These are phyloP conservation scores for Grosmannia clavigera DNA, from an alignment of 2,329 filamentous ascomycete species.

Conservation along the genomic window DNA sequence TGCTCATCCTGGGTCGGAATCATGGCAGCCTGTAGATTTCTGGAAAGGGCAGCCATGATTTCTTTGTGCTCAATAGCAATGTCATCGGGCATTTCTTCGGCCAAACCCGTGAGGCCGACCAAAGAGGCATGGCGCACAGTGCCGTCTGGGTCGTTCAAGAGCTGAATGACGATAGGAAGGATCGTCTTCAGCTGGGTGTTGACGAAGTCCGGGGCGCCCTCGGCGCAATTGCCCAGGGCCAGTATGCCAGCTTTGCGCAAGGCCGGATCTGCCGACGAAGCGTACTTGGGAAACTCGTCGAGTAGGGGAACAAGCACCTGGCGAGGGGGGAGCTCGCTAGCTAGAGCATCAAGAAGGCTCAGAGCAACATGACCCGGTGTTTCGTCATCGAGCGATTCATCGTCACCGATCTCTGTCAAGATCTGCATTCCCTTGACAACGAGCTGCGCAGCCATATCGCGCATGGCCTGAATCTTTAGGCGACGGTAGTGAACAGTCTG, in stretches of 20 bases:
- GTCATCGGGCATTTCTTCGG: constrained; percentile 87
- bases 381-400: constrained; percentile 71
- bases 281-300: constrained; percentile 73
- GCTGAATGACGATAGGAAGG: constrained; percentile 69
- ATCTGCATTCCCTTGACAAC: constrained; percentile 83
- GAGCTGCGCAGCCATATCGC: constrained; percentile 70
- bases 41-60: constrained; percentile 72
- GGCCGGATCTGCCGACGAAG: constrained; percentile 59
- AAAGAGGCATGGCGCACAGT: constrained; percentile 79
- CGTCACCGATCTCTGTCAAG: constrained; percentile 73
- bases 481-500: constrained; percentile 86
- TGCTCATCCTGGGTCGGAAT: constrained; percentile 49
- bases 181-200: constrained; percentile 81
- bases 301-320: constrained; percentile 91
- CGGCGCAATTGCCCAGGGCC: constrained; percentile 83
- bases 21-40: constrained; percentile 77
- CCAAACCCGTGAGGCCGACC: constrained; percentile 76
- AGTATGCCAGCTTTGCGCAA: constrained; percentile 85
- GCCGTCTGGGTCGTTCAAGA: constrained; percentile 73
- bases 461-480: constrained; percentile 87
- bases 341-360: constrained; percentile 76
- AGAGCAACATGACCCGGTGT: constrained; percentile 78
- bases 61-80: constrained; percentile 74
- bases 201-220: constrained; percentile 95
- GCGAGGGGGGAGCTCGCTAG: constrained; percentile 77